Evolutionary conservation across 257 asterid genomes (phyloP).

Genomic region (Gardenia jasminoides): DNA sequence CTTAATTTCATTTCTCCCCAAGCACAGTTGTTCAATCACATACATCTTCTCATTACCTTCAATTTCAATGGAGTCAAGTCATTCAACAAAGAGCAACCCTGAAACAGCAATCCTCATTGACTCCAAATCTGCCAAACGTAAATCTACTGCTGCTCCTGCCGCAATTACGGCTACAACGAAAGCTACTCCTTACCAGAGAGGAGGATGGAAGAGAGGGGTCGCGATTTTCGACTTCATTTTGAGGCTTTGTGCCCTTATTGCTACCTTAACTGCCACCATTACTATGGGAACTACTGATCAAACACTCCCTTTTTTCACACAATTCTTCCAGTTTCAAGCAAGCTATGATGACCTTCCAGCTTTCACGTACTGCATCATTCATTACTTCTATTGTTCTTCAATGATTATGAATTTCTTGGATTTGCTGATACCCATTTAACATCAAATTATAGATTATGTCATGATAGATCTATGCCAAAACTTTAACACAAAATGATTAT

Average conservation of each 20-base stretch:
- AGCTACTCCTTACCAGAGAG: slow-evolving; percentile 28
- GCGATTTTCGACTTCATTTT: slow-evolving; percentile 70
- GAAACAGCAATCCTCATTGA: slow-evolving; percentile 53
- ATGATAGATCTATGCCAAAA: background rate
- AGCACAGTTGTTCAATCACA: background rate
- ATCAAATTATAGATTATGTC: too few species aligned
- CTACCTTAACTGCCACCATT: slow-evolving; percentile 64
- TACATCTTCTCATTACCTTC: background rate
- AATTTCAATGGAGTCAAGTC: slow-evolving; percentile 30
- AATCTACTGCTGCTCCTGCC: slow-evolving; percentile 24
- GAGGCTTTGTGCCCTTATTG: slow-evolving; percentile 59
- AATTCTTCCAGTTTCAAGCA: slow-evolving; percentile 78
- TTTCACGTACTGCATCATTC: slow-evolving; percentile 45
- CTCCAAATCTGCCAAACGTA: slow-evolving; percentile 43
- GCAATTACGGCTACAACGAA: slow-evolving; percentile 28
- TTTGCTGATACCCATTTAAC: too few species aligned
- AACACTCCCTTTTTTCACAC: slow-evolving; percentile 77
- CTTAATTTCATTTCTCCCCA: background rate
- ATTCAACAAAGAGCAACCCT: slow-evolving; percentile 32
- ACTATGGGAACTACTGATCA: slow-evolving; percentile 85
- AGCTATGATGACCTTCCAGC: slow-evolving; percentile 80
- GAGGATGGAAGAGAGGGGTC: slow-evolving; percentile 56
- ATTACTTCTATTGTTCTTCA: background rate
- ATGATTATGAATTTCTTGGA: background rate
- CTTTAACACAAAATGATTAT: background rate